phyloP scores from a whole-genome alignment of 129 eudicot species.

The Artemisia argyi region DNA sequence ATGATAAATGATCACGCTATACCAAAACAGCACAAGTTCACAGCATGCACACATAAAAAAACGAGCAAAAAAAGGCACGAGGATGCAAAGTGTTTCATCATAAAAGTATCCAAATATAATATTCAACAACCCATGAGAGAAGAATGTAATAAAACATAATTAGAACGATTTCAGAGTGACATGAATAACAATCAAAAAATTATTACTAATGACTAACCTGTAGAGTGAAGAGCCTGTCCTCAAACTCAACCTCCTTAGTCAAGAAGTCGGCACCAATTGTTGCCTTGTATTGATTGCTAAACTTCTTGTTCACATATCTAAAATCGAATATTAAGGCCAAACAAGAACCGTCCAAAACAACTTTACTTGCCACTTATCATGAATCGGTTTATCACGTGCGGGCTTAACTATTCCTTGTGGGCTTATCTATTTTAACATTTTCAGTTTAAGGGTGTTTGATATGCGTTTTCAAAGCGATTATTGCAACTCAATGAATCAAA shows the following conservation, averaged over 20 bases:
- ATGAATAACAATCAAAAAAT: neutral
- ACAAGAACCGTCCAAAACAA: conserved; percentile 23
- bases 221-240: conserved; percentile 94
- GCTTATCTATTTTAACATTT: no score
- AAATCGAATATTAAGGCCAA: conserved; percentile 41
- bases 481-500: neutral
- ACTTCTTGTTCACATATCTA: conserved; percentile 96
- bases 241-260: conserved; percentile 97
- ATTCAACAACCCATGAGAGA: neutral
- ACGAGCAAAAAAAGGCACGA: neutral
- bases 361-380: neutral
- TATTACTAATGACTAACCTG: conserved; percentile 55
- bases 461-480: neutral
- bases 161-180: neutral
- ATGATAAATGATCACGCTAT: neutral
- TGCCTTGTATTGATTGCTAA: conserved; percentile 97
- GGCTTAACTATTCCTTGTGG: no score
- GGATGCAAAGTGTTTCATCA: neutral
- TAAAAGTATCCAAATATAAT: neutral
- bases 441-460: neutral
- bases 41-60: neutral
- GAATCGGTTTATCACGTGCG: no score
- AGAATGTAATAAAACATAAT: conserved; percentile 1
- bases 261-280: conserved; percentile 98
- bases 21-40: neutral